Percentiles rank a stretch among this genome's conserved stretches.
phyloP scores from a whole-genome alignment of 2,329 filamentous ascomycete species.

The Botrytis tulipae region DNA sequence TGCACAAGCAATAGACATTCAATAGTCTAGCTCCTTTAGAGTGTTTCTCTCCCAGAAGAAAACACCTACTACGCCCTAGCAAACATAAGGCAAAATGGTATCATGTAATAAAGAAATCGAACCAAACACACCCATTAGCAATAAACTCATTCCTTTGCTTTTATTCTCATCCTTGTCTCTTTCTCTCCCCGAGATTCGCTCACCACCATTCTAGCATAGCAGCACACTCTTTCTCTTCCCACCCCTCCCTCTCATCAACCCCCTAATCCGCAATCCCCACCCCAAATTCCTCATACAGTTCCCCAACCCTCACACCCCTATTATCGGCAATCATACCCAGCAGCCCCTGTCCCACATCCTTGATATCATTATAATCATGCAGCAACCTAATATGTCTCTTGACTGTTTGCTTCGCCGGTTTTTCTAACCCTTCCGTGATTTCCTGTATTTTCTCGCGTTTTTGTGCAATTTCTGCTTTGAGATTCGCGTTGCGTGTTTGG shows the following conservation, averaged over 20 bases:
- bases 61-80: neutral
- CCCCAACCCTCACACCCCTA: constrained; percentile 47
- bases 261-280: constrained; percentile 36
- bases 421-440: constrained; percentile 38
- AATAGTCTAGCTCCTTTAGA: neutral
- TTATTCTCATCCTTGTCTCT: rapidly evolving
- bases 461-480: constrained; percentile 40
- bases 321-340: constrained; percentile 67
- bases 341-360: constrained; percentile 64
- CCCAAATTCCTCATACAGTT: constrained; percentile 40
- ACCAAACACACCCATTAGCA: neutral
- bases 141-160: neutral
- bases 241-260: neutral
- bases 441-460: constrained; percentile 41
- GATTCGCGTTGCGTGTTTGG: constrained; percentile 47
- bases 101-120: constrained; percentile 1
- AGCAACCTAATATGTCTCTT: constrained; percentile 63
- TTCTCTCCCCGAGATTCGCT: neutral
- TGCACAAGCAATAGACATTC: neutral
- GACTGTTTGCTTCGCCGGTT: constrained; percentile 48
- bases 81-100: neutral
- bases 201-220: neutral
- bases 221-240: neutral
- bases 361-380: constrained; percentile 69
- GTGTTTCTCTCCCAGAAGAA: too few relatives aligned